Conservation (phyloP, 805 yeast species). For the Isabelozyma heimii region DNA sequence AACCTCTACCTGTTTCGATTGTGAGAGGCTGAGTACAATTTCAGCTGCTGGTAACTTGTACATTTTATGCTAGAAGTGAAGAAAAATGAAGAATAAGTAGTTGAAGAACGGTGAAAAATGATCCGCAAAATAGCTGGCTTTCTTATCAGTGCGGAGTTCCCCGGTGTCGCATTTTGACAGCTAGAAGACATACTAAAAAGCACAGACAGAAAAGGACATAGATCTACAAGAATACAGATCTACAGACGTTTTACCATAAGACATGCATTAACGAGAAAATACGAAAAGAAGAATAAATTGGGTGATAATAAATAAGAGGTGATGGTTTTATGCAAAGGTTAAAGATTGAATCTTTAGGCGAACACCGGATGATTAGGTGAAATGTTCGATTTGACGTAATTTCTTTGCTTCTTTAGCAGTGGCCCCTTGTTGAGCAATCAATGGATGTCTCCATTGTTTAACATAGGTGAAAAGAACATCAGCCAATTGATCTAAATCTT, state of each 20-base stretch:
- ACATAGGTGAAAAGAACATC: slow-evolving; percentile 44
- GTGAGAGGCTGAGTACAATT: slow-evolving; percentile 13
- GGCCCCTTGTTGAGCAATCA: slow-evolving; percentile 45
- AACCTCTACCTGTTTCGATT: slow-evolving; percentile 31
- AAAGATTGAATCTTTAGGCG: not conserved
- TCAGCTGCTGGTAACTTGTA: slow-evolving; percentile 27
- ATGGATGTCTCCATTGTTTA: slow-evolving; percentile 50
- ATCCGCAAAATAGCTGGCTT: no score
- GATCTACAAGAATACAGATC: not conserved
- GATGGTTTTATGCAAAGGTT: not conserved
- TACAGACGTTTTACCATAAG: not conserved
- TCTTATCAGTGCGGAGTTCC: no score
- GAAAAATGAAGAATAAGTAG: not conserved
- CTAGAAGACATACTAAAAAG: no score
- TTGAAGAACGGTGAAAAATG: not conserved
- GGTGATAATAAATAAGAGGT: not conserved
- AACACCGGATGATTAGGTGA: slow-evolving; percentile 20
- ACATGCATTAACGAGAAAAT: not conserved
- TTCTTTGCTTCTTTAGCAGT: slow-evolving; percentile 37
- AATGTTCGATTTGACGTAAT: slow-evolving; percentile 45
- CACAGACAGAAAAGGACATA: not conserved
- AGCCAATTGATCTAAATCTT: slow-evolving; percentile 38
- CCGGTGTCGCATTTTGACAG: no score
- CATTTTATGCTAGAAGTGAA: no score
- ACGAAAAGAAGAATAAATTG: not conserved